These are phyloP conservation scores for Dalbergia cultrata DNA, from an alignment of 306 rosid genomes.

Conservation along the genomic window DNA sequence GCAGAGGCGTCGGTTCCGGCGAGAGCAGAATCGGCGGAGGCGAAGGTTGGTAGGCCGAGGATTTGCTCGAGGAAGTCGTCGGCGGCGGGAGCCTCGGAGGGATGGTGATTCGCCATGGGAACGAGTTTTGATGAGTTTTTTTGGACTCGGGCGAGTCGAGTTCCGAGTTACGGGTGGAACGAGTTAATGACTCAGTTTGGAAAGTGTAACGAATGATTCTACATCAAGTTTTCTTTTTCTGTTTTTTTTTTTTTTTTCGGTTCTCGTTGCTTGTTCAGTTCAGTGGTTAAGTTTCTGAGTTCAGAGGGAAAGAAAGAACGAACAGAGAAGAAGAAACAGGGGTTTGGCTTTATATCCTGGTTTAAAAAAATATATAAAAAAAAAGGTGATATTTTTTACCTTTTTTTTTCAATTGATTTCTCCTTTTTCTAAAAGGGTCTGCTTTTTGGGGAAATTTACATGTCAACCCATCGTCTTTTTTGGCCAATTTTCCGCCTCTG, in stretches of 20 bases:
- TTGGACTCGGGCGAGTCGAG: conserved; percentile 47
- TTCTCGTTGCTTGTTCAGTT: background rate
- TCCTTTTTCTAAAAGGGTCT: conserved; percentile 48
- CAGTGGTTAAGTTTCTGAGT: background rate
- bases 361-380: conserved; percentile 35
- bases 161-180: background rate
- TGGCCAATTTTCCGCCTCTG: background rate
- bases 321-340: background rate
- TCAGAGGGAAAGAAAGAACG: background rate
- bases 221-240: background rate
- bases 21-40: conserved; percentile 67
- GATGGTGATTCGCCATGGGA: conserved; percentile 81
- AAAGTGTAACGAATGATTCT: background rate
- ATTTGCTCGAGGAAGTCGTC: conserved; percentile 96
- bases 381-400: background rate
- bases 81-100: conserved; percentile 70
- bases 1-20: conserved; percentile 57
- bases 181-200: conserved; percentile 12
- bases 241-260: background rate
- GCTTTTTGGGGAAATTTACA: background rate
- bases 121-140: background rate
- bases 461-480: background rate
- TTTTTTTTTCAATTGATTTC: background rate
- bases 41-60: conserved; percentile 77
- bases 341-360: conserved; percentile 50